Conservation (phyloP, 306 rosid species). For the Clitoria ternatea region DNA sequence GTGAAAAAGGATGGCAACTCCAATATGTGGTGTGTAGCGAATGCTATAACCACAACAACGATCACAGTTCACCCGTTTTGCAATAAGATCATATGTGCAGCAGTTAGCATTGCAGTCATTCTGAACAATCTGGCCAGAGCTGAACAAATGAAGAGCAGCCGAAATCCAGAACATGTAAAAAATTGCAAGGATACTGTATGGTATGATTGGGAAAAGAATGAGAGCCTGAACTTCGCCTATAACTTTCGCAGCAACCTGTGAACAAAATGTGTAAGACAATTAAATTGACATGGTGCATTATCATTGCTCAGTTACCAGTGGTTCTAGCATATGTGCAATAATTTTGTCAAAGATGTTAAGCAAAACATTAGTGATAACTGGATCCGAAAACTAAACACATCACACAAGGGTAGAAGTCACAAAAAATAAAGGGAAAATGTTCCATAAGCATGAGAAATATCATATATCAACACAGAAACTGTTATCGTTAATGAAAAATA, state of each 20-base stretch:
- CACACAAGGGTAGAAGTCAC: neutral
- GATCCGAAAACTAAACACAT: neutral
- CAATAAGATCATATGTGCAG: slow-evolving; percentile 76
- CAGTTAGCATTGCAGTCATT: slow-evolving; percentile 83
- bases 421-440: neutral
- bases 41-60: slow-evolving; percentile 89
- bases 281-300: neutral
- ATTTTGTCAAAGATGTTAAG: neutral
- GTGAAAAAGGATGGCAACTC: slow-evolving; percentile 84
- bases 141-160: slow-evolving; percentile 87
- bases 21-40: slow-evolving; percentile 88
- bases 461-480: neutral
- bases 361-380: neutral
- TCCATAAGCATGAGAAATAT: neutral
- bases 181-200: slow-evolving; percentile 68
- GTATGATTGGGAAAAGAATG: slow-evolving; percentile 79
- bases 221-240: slow-evolving; percentile 97
- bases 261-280: slow-evolving; percentile 12
- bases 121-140: slow-evolving; percentile 88
- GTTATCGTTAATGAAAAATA: neutral
- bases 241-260: slow-evolving; percentile 96
- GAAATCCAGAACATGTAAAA: slow-evolving; percentile 97
- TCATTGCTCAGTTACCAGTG: neutral
- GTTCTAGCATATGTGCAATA: neutral
- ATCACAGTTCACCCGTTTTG: slow-evolving; percentile 76